Evolutionary conservation across 129 eudicot species (phyloP).

Genomic region (Artemisia tridentata): DNA sequence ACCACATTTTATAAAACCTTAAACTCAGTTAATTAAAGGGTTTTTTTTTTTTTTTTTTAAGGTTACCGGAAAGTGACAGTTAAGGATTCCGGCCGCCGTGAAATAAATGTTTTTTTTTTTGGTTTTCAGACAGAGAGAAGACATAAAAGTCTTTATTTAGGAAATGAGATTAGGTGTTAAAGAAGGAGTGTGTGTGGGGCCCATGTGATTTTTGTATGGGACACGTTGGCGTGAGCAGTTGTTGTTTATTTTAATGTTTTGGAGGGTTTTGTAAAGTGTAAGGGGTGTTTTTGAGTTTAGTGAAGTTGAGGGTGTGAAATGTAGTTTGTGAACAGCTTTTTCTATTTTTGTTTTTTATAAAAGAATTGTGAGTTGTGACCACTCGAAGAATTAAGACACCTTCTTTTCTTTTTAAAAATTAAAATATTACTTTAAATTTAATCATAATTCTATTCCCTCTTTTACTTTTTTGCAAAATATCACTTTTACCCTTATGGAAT

Average conservation of each 20-base stretch:
- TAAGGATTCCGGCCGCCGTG: constrained; percentile 38
- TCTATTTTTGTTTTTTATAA: neutral
- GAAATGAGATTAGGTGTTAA: constrained; percentile 26
- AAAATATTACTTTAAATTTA: too few species aligned
- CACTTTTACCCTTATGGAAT: too few species aligned
- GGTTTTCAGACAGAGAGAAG: constrained; percentile 26
- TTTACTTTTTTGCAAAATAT: too few species aligned
- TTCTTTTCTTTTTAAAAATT: too few species aligned
- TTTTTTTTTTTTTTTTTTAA: neutral
- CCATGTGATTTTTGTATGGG: neutral
- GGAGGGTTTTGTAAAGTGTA: neutral
- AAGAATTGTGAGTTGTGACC: neutral
- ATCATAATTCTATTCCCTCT: too few species aligned
- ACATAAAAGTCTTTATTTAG: constrained; percentile 31
- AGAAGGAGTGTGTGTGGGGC: constrained; percentile 12
- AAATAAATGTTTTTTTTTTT: neutral
- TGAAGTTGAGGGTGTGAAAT: neutral
- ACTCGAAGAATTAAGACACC: too few species aligned
- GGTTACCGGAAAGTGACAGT: constrained; percentile 23
- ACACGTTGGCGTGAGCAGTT: constrained; percentile 35
- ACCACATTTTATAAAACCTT: constrained; percentile 19
- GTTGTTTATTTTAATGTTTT: neutral
- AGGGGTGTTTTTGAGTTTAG: neutral
- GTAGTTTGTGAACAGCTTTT: neutral
- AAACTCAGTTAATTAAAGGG: neutral